A percentile compares a stretch with the other conserved stretches of the same genome.
Evolutionary conservation across 2,329 filamentous ascomycete genomes (phyloP).

Genomic region (Arthrobotrys sinensis): DNA sequence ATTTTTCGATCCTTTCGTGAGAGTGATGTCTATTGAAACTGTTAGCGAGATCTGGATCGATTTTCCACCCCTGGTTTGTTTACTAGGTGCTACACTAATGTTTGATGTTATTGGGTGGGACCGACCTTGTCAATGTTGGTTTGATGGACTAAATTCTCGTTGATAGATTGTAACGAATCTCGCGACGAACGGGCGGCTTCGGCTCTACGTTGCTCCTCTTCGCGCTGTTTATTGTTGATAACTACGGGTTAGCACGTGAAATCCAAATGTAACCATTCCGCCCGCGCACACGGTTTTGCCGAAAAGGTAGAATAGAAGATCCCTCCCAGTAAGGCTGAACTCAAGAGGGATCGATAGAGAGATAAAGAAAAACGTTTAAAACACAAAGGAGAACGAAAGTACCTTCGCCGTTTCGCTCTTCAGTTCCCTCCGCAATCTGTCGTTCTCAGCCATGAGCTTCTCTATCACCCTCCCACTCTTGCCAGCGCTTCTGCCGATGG

Average conservation of each 20-base stretch:
- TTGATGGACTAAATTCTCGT: conserved; percentile 65
- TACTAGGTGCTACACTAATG: conserved; percentile 1
- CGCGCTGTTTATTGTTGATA: conserved; percentile 52
- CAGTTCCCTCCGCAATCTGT: conserved; percentile 81
- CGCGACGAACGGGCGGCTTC: conserved; percentile 64
- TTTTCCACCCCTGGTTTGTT: conserved; percentile 7
- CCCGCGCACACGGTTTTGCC: neutral
- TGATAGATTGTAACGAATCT: conserved; percentile 65
- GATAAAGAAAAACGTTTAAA: neutral
- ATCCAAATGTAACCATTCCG: neutral
- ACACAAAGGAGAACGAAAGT: neutral
- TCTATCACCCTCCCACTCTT: conserved; percentile 86
- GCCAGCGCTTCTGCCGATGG: conserved; percentile 67
- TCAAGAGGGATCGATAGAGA: neutral
- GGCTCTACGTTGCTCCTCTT: conserved; percentile 64
- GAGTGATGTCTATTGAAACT: conserved; percentile 59
- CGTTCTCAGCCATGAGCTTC: conserved; percentile 84
- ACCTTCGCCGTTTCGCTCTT: conserved; percentile 72
- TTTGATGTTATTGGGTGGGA: neutral
- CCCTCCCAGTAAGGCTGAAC: conserved; percentile 7
- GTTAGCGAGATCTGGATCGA: neutral
- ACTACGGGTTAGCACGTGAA: conserved; percentile 34
- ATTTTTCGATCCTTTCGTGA: conserved; percentile 65
- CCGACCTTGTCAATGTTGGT: conserved; percentile 64
- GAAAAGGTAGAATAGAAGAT: neutral